Evolutionary conservation across 148 eudicot genomes (phyloP), one percentile per base, ranked within the genome.

Genomic region (Chenopodium formosanum): DNA sequence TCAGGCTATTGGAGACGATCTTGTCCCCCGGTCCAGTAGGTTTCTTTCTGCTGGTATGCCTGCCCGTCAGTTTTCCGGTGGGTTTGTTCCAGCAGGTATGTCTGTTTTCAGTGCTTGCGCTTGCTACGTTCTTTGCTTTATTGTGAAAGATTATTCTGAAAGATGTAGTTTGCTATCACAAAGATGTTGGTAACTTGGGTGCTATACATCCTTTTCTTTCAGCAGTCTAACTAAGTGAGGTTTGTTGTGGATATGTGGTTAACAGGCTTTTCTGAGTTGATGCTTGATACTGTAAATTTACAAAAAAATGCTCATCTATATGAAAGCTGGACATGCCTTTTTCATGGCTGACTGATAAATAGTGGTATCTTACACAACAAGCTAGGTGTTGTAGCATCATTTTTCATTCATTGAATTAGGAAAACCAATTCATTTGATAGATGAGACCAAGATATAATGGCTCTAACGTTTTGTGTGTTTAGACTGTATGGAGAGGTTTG

Each of bases 61-160:
- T 11, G 17, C 4, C 60, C 20, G 60, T 53, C 60, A 53, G 60
- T 53, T 4, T 17, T 52, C 48, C 32, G 29, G n/a, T 2, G 29
- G 63, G 22, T 67, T 79, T 53, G 68, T 70, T 50, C 76, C 68
- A 12, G 16, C 52, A 53, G 52, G 69, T 76, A 76, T 32, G 79
- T 58, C 44, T 63, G 69, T 20, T 14, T 62, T 37, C 31, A 32
- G n/a, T 53, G 23, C 66, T 62, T 12, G 25, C 27, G 25, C 27
- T 6, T 34, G 53, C 34, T 70, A 22, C 52, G 67, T 31, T 47
- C 47, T 9, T 29, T 22, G 34, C 25, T 76, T 48, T 32, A 62
- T 37, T 64, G 0, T 71, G 72, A 2, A 69, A 27, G 17, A 31
- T 70, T 34, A 52, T 0, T 69, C 48, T 70, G 16, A 32, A 50